phyloP scores from a whole-genome alignment of 331 rosid genomes.

The Malus hybrid region DNA sequence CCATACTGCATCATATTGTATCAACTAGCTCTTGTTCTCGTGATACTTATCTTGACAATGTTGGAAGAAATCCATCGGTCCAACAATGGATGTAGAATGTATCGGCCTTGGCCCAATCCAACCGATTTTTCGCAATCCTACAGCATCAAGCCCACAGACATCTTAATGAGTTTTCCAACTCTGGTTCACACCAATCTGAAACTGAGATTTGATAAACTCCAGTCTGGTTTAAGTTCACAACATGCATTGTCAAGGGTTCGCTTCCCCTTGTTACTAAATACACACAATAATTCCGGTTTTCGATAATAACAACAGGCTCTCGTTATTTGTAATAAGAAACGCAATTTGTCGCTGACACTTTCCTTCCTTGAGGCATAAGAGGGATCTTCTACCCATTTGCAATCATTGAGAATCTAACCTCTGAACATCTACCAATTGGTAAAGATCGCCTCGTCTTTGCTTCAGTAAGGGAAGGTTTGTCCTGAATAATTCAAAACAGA shows the following conservation, averaged over 20 bases:
- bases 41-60: not conserved
- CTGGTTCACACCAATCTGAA: not conserved
- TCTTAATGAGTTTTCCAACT: not conserved
- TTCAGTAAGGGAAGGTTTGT: slow-evolving; percentile 67
- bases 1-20: not conserved
- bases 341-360: not conserved
- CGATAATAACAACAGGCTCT: not conserved
- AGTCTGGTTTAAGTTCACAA: not conserved
- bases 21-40: not conserved
- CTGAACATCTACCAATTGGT: slow-evolving; percentile 85
- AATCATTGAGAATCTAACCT: slow-evolving; percentile 55
- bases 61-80: not conserved
- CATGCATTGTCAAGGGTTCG: not conserved
- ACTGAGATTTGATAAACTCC: not conserved
- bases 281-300: not conserved
- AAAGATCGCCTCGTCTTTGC: slow-evolving; percentile 92
- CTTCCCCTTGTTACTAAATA: not conserved
- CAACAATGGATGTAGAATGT: not conserved
- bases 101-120: not conserved
- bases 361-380: not conserved
- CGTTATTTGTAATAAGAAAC: not conserved
- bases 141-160: not conserved
- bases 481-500: slow-evolving; percentile 36
- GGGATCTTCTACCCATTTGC: not conserved
- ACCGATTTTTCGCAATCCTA: not conserved